A percentile compares a stretch with the other conserved stretches of the same genome.
Conservation (phyloP, 148 eudicot genomes). For the Tetragonia tetragonoides region DNA sequence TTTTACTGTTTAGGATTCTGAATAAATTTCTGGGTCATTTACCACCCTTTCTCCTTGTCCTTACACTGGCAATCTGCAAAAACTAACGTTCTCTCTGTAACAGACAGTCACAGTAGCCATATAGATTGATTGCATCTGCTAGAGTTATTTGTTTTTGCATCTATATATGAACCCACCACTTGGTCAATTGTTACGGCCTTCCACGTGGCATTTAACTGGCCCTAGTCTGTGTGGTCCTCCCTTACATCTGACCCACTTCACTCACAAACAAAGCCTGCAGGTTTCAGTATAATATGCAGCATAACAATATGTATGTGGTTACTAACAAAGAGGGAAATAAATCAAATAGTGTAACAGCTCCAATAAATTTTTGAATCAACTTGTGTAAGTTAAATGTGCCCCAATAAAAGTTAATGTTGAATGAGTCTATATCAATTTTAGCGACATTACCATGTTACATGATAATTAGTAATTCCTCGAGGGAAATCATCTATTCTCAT, state of each 20-base stretch:
- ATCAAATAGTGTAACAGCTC: neutral
- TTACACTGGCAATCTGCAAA: constrained; percentile 1
- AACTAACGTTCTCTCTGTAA: constrained; percentile 20
- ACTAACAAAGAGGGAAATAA: neutral
- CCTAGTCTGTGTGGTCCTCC: constrained; percentile 8
- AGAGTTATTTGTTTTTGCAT: neutral
- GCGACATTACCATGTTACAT: too few species aligned
- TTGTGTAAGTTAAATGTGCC: too few species aligned
- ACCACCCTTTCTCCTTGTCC: neutral
- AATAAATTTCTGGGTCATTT: constrained; percentile 6
- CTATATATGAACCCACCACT: constrained; percentile 13
- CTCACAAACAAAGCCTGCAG: constrained; percentile 17
- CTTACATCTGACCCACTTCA: neutral
- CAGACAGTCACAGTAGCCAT: neutral
- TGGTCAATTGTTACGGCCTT: constrained; percentile 25
- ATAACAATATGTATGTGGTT: neutral
- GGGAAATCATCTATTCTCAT: too few species aligned
- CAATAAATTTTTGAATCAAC: neutral
- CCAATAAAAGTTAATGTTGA: too few species aligned
- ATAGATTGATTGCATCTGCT: constrained; percentile 15
- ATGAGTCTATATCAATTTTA: too few species aligned
- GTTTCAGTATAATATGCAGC: constrained; percentile 8
- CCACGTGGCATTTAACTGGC: constrained; percentile 13
- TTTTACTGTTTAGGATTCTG: constrained; percentile 2
- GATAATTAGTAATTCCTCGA: too few species aligned